Base-by-base conservation (phyloP, 2,329 filamentous ascomycete species). In the Tolypocladium guangdongense region DNA sequence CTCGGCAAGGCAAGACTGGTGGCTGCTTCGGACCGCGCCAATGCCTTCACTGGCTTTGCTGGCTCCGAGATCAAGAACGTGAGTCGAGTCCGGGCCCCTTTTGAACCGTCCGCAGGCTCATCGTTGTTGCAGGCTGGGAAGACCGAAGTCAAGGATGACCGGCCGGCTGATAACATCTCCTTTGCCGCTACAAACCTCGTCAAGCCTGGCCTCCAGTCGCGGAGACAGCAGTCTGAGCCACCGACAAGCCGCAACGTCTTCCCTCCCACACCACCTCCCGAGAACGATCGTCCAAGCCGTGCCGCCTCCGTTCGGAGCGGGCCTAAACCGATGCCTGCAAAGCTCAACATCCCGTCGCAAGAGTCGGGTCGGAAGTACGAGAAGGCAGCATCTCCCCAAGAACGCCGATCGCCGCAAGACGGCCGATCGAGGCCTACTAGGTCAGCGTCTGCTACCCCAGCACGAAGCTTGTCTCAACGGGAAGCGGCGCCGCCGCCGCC, bases 261-360 rank as follows among this genome's bases (percentile, higher is more conserved):
- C 74, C 93, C 93, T 20, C 93, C 93, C n/a, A 97, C 93, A n/a
- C 93, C 93, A 41, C 93, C 93, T 7, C 93, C 93, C 7, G 93
- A 99, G 74, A 81, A 82, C 57, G 90, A 96, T 60, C 86, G 85
- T 45, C 73, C 79, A 62, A 78, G 71, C 58, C 76, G 82, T 24
- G 80, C 73, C 51, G 75, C 76, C 32, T 85, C 82, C n/a, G 78
- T 84, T 49, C 79, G 81, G 55, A 83, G 75, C 60, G 81, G 81
- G 2, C 73, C 75, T 49, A 84, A 80, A 58, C 81, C 81, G 38
- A 76, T 78, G 70, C 79, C 78, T n/a, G 75, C 80, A 27, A 81
- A 81, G 60, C 75, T 86, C 56, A 84, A 81, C 59, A 84, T 84
- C 49, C 80, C 82, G 54, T 75, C 76, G 54, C 73, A 77, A 30